A percentile compares a stretch with the other conserved stretches of the same genome.
Conservation (phyloP, 2,329 filamentous ascomycete genomes). For the Hymenoscyphus albidus region DNA sequence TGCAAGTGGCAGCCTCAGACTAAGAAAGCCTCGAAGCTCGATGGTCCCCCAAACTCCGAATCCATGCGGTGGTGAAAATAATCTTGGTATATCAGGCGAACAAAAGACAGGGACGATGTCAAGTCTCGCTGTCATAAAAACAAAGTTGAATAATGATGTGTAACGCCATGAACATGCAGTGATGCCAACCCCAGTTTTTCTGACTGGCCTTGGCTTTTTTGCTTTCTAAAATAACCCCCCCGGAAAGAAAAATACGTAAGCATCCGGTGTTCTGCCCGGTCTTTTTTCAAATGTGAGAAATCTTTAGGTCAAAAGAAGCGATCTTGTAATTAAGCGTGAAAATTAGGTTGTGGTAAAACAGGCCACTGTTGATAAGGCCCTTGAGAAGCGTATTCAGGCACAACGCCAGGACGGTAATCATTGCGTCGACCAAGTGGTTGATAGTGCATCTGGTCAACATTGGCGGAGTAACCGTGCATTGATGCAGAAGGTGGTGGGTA, state of each 20-base stretch:
- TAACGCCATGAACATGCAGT: slow-evolving; percentile 1
- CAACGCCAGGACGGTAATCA: slow-evolving; percentile 64
- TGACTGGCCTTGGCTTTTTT: slow-evolving; percentile 1
- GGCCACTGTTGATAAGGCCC: slow-evolving; percentile 28
- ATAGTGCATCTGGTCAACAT: slow-evolving; percentile 70
- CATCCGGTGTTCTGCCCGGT: neutral
- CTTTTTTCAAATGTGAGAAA: slow-evolving; percentile 2
- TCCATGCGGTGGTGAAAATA: neutral
- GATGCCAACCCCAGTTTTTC: neutral
- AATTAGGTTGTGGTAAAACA: slow-evolving; percentile 35
- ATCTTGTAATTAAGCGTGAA: slow-evolving; percentile 28
- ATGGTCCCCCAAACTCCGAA: neutral
- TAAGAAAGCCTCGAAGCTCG: neutral
- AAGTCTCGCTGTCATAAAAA: neutral
- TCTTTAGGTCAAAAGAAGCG: neutral
- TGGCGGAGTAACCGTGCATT: slow-evolving; percentile 69
- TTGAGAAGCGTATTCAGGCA: slow-evolving; percentile 53
- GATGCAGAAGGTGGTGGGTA: slow-evolving; percentile 80
- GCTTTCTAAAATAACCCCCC: neutral
- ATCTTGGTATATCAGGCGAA: neutral
- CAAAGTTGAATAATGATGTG: neutral
- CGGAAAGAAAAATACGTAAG: neutral
- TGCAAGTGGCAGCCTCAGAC: slow-evolving; percentile 1
- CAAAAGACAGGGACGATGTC: neutral
- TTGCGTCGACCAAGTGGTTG: slow-evolving; percentile 69